phyloP scores from a whole-genome alignment of 2,329 filamentous ascomycete genomes.

The Epichloe bromicola region DNA sequence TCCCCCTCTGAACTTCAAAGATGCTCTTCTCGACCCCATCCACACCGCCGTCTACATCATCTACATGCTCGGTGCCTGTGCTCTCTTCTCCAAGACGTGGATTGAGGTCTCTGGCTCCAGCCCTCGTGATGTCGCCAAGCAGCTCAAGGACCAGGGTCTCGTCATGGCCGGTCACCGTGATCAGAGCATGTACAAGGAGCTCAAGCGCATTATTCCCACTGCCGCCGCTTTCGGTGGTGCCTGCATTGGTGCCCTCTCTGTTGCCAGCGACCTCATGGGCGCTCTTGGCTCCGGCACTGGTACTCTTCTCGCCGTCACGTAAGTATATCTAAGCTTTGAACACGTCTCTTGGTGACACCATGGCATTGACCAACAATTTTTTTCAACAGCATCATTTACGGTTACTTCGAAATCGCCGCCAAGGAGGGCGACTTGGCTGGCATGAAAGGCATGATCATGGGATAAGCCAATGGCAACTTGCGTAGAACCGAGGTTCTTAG shows the following conservation, averaged over 20 bases:
- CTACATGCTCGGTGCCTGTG: slow-evolving; percentile 97
- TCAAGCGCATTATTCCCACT: slow-evolving; percentile 97
- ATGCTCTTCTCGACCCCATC: slow-evolving; percentile 90
- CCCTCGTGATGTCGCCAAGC: slow-evolving; percentile 96
- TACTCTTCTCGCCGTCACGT: slow-evolving; percentile 97
- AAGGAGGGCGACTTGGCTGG: slow-evolving; percentile 93
- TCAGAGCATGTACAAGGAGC: slow-evolving; percentile 99
- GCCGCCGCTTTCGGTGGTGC: slow-evolving; percentile 97
- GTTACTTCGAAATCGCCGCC: slow-evolving; percentile 98
- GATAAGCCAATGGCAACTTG: slow-evolving; percentile 27
- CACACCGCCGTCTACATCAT: slow-evolving; percentile 91
- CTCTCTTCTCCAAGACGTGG: slow-evolving; percentile 99
- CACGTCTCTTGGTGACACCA: too few species aligned
- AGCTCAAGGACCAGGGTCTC: slow-evolving; percentile 98
- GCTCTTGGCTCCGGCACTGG: slow-evolving; percentile 93
- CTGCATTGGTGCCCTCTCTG: slow-evolving; percentile 94
- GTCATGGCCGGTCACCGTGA: slow-evolving; percentile 99
- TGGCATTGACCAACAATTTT: neutral
- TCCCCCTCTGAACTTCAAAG: slow-evolving; percentile 92
- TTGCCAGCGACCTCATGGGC: slow-evolving; percentile 88
- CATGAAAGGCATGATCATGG: slow-evolving; percentile 63
- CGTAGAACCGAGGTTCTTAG: neutral
- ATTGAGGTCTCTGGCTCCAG: slow-evolving; percentile 98
- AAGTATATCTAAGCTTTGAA: slow-evolving; percentile 37
- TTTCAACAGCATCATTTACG: slow-evolving; percentile 75